Evolutionary conservation across 179 eudicot genomes (phyloP).

Genomic region (Heliamphora pulchella): DNA sequence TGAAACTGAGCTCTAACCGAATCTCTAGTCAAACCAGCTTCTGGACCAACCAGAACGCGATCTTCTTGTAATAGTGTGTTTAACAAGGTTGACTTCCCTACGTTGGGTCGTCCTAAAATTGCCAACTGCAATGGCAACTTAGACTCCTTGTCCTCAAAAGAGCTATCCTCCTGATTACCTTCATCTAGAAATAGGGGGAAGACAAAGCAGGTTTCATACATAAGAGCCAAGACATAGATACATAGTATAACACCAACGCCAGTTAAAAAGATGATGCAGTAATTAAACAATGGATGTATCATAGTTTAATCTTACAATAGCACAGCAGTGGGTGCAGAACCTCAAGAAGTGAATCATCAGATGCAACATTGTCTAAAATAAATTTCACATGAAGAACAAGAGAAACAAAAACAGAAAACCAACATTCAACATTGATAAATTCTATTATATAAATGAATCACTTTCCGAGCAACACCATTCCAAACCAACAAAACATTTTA

Average conservation of each 20-base stretch:
- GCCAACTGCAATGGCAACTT: constrained; percentile 88
- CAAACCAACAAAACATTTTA: background rate
- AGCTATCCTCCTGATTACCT: constrained; percentile 26
- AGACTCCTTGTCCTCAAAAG: constrained; percentile 48
- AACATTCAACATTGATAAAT: background rate
- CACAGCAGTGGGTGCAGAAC: background rate
- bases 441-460: background rate
- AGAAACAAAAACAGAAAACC: background rate
- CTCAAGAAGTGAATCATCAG: background rate
- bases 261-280: background rate
- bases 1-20: constrained; percentile 87
- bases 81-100: constrained; percentile 90
- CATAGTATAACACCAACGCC: background rate
- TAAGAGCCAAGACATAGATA: background rate
- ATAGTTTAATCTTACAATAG: background rate
- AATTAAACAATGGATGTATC: background rate
- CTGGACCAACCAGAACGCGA: constrained; percentile 95
- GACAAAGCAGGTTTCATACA: constrained; percentile 16
- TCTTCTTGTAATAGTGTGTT: constrained; percentile 85
- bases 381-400: background rate
- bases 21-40: constrained; percentile 96
- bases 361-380: background rate
- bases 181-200: constrained; percentile 25
- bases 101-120: constrained; percentile 93
- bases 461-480: background rate